Evolutionary conservation across 2,329 filamentous ascomycete genomes (phyloP).

Genomic region (Phaeosphaeria sp.): DNA sequence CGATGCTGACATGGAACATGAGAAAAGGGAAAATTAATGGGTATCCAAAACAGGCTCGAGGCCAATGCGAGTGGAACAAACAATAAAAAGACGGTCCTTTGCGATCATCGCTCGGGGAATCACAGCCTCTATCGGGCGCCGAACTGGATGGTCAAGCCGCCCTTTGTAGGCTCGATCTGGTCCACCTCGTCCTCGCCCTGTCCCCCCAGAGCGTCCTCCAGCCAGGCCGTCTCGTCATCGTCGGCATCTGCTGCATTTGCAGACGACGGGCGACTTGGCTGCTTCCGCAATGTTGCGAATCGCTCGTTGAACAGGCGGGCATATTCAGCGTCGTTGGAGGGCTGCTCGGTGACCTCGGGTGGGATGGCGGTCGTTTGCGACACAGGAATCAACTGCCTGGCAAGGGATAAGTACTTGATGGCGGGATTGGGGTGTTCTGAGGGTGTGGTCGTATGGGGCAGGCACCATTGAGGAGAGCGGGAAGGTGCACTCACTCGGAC

Average conservation of each 20-base stretch:
- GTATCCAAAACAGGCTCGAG: constrained; percentile 32
- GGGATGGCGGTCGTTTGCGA: constrained; percentile 52
- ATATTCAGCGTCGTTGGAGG: constrained; percentile 45
- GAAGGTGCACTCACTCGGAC: constrained; percentile 50
- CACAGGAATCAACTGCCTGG: constrained; percentile 59
- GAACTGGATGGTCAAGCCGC: constrained; percentile 48
- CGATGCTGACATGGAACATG: not conserved
- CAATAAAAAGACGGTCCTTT: constrained; percentile 23
- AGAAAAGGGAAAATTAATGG: constrained; percentile 26
- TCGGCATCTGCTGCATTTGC: constrained; percentile 25
- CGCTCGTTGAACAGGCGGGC: constrained; percentile 52
- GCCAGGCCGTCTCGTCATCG: constrained; percentile 46
- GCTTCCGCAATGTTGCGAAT: constrained; percentile 40
- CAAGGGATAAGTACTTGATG: constrained; percentile 31
- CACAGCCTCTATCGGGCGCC: constrained; percentile 31
- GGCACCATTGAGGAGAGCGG: constrained; percentile 5
- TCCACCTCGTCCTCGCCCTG: constrained; percentile 26
- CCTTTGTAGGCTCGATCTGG: constrained; percentile 28
- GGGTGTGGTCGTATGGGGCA: constrained; percentile 1
- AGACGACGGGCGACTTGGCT: constrained; percentile 31
- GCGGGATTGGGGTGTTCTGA: not conserved
- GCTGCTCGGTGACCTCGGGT: constrained; percentile 45
- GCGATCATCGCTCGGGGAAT: not conserved
- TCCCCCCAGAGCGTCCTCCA: constrained; percentile 38
- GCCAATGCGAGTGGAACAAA: constrained; percentile 28